Conservation (phyloP, 306 rosid genomes). For the Quillaja saponaria region DNA sequence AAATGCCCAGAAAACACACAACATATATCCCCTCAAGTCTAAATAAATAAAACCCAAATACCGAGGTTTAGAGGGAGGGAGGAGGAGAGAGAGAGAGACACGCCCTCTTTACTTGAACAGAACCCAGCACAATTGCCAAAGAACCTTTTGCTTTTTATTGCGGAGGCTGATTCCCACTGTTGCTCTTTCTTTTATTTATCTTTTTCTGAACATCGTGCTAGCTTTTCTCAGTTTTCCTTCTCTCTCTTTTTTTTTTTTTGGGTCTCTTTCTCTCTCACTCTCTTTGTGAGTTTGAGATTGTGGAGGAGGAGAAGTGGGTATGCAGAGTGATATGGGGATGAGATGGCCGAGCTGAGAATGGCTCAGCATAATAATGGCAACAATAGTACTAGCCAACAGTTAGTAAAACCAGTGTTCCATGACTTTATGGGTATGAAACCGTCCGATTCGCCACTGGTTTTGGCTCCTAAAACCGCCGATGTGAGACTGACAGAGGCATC, state of each 20-base stretch:
- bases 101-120: neutral
- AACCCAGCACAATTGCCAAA: constrained; percentile 29
- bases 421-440: constrained; percentile 84
- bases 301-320: neutral
- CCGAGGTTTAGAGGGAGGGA: neutral
- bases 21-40: neutral
- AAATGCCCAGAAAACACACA: neutral
- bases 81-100: neutral
- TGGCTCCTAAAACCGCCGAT: constrained; percentile 47
- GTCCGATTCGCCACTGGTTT: constrained; percentile 32
- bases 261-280: constrained; percentile 1
- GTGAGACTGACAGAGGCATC: constrained; percentile 48
- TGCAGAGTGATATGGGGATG: constrained; percentile 38
- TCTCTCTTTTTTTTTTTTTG: constrained; percentile 11
- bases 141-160: constrained; percentile 62
- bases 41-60: neutral
- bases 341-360: constrained; percentile 59
- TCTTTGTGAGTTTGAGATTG: neutral
- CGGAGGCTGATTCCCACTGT: constrained; percentile 27
- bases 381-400: constrained; percentile 34
- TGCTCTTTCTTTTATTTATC: constrained; percentile 3
- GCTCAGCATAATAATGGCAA: constrained; percentile 50
- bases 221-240: constrained; percentile 14
- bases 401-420: constrained; percentile 60
- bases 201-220: constrained; percentile 53